These are phyloP conservation scores for Opeltia flavorubescens DNA, from an alignment of 495 filamentous ascomycete genomes.

Conservation along the genomic window DNA sequence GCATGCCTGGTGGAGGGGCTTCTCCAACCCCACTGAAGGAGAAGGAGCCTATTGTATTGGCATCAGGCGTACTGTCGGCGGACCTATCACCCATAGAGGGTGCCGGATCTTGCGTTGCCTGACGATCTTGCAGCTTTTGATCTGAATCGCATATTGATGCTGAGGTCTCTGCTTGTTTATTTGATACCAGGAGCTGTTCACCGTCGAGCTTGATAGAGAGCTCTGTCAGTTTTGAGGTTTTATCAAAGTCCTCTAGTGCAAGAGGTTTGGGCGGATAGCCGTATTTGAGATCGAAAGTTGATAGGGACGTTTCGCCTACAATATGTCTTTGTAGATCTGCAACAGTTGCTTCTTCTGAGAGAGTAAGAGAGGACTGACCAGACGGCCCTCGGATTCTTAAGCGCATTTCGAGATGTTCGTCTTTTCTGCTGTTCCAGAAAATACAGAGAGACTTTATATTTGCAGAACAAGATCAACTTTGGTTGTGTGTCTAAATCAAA, in stretches of 20 bases:
- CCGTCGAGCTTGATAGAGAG: slow-evolving; percentile 59
- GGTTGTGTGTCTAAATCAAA: too few relatives aligned
- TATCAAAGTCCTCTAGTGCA: slow-evolving; percentile 35
- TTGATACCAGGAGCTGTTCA: slow-evolving; percentile 58
- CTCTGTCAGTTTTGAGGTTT: slow-evolving; percentile 33
- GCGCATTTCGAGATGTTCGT: slow-evolving; percentile 34
- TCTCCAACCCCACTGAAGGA: slow-evolving; percentile 13
- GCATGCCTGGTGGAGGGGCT: slow-evolving; percentile 7
- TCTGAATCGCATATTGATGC: slow-evolving; percentile 9
- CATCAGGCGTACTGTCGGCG: neutral
- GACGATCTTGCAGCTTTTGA: neutral
- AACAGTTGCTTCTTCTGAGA: slow-evolving; percentile 52
- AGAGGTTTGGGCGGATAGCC: slow-evolving; percentile 73
- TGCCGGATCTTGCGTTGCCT: neutral
- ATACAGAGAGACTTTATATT: too few relatives aligned
- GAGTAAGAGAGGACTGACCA: slow-evolving; percentile 45
- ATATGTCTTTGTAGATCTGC: slow-evolving; percentile 45
- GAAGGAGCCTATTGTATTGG: slow-evolving; percentile 7
- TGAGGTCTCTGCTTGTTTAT: slow-evolving; percentile 19
- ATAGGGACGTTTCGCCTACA: slow-evolving; percentile 34
- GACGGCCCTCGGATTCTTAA: slow-evolving; percentile 48
- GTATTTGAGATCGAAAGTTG: slow-evolving; percentile 61
- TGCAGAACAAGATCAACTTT: too few relatives aligned
- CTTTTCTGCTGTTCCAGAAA: too few relatives aligned
- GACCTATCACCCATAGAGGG: neutral